Evolutionary conservation across 768 basidiomycete genomes (phyloP).

Genomic region (Naematelia aurantialba): DNA sequence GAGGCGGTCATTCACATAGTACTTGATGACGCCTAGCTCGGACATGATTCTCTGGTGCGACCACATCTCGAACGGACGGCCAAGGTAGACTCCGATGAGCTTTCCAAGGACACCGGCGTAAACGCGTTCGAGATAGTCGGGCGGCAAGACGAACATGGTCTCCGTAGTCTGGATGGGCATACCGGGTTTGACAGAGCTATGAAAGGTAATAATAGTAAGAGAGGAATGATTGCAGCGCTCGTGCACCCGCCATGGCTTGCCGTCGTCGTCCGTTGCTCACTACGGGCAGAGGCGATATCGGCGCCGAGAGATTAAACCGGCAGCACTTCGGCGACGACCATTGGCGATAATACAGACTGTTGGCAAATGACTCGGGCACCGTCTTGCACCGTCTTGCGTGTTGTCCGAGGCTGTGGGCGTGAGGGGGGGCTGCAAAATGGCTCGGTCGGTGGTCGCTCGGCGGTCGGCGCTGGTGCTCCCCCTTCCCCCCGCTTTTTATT

Average conservation of each 20-base stretch:
- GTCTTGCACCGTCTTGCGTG: too few species aligned
- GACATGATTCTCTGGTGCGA: constrained; percentile 9
- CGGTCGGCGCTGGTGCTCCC: neutral
- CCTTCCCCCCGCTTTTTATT: neutral
- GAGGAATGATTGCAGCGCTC: too few species aligned
- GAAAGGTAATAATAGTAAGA: too few species aligned
- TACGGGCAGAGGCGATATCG: too few species aligned
- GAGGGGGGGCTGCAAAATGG: too few species aligned
- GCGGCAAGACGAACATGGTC: neutral
- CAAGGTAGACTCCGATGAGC: constrained; percentile 11
- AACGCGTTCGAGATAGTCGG: constrained; percentile 9
- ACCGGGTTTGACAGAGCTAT: too few species aligned
- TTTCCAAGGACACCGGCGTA: constrained; percentile 10
- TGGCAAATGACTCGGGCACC: too few species aligned
- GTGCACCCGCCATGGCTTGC: too few species aligned
- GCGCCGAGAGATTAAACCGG: neutral
- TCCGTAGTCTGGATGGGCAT: neutral
- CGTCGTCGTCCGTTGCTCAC: too few species aligned
- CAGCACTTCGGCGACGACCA: neutral
- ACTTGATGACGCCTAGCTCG: constrained; percentile 6
- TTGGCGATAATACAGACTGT: too few species aligned
- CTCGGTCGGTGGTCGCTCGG: constrained; percentile 4
- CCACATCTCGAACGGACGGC: constrained; percentile 8
- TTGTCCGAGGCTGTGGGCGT: too few species aligned
- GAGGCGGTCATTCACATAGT: constrained; percentile 4